Percentiles rank a stretch among this genome's conserved stretches.
These are phyloP conservation scores for Pontederia paniculata DNA, from an alignment of 176 grass and related monocot species.

Conservation along the genomic window DNA sequence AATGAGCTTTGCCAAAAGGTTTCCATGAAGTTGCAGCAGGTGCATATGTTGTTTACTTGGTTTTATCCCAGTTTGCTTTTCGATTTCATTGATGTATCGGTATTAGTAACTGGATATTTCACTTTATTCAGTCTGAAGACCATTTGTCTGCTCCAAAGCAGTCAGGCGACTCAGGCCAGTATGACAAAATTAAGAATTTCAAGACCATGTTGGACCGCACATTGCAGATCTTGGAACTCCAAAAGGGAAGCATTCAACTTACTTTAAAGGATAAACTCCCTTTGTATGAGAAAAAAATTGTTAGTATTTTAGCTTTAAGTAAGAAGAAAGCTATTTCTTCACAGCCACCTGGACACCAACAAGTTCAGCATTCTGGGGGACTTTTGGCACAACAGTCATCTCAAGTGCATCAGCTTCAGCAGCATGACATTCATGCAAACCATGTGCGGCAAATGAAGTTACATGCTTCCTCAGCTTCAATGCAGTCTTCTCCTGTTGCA, in stretches of 20 bases:
- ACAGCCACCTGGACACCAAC: conserved; percentile 31
- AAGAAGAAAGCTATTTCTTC: conserved; percentile 30
- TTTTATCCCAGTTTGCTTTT: neutral
- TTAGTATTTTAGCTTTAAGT: conserved; percentile 36
- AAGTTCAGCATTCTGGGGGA: conserved; percentile 37
- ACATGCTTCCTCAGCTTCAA: conserved; percentile 27
- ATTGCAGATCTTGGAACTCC: conserved; percentile 33
- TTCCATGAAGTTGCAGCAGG: conserved; percentile 52
- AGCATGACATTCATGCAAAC: conserved; percentile 53
- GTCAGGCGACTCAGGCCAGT: conserved; percentile 32
- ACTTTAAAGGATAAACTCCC: conserved; percentile 42
- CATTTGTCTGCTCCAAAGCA: conserved; percentile 18
- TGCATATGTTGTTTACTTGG: neutral
- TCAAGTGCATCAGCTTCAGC: conserved; percentile 31
- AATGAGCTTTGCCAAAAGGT: conserved; percentile 53
- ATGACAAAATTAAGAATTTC: conserved; percentile 58
- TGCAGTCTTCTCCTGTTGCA: conserved; percentile 31
- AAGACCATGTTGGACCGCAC: conserved; percentile 39
- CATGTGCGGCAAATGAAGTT: conserved; percentile 37
- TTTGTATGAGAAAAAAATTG: conserved; percentile 50
- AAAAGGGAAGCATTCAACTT: conserved; percentile 38
- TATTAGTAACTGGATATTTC: neutral
- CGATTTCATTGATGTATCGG: too few species aligned
- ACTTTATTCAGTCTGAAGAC: conserved; percentile 26
- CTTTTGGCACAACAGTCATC: conserved; percentile 38